Base-by-base conservation (phyloP, 345 rosid genomes). In the Moricandia moricandioides region DNA sequence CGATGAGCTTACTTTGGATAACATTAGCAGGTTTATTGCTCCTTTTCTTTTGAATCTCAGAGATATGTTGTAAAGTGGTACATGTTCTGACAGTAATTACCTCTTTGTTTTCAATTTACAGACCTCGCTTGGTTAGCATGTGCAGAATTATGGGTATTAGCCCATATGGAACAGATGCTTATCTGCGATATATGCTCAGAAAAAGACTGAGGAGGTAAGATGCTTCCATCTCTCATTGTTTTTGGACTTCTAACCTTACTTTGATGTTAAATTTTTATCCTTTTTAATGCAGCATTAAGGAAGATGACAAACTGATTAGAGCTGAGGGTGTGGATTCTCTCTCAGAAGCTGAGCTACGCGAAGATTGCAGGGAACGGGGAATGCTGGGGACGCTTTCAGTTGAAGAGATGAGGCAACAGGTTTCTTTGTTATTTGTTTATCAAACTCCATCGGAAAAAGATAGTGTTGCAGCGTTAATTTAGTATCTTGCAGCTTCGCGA, bases 341-440 rank as follows among this genome's bases (percentile, higher is more conserved):
- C 51, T 78, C 92, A 27, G 92, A 86, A 80, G 86, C 80, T 67
- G 92, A 88, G 76, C 90, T 88, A 59, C 87, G 88, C 6, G 88
- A 88, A 84, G 92, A 85, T 84, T 88, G 92, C 81, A 86, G 88
- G 73, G 92, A 88, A 72, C 73, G 92, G 13, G 92, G 92, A 73
- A 86, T 88, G 90, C 89, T 88, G 2, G 93, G 93, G 49, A 64
- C 84, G 35, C 81, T 81, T 66, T 85, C 93, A 1, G 90, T 85
- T 39, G 90, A 88, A 68, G 90, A 88, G 80, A 88, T 88, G 93
- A 86, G 90, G 37, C 89, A 85, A 78, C 93, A 88, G 93, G 93
- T 88, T 68, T 69, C 21, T 67, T 69, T 68, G 17, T 62, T 69
- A 8, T 33, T 10, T 31, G 24, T 45, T 77, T 33, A 9, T 54